Evolutionary conservation across 495 filamentous ascomycete genomes (phyloP).

Genomic region (Neurospora terricola): DNA sequence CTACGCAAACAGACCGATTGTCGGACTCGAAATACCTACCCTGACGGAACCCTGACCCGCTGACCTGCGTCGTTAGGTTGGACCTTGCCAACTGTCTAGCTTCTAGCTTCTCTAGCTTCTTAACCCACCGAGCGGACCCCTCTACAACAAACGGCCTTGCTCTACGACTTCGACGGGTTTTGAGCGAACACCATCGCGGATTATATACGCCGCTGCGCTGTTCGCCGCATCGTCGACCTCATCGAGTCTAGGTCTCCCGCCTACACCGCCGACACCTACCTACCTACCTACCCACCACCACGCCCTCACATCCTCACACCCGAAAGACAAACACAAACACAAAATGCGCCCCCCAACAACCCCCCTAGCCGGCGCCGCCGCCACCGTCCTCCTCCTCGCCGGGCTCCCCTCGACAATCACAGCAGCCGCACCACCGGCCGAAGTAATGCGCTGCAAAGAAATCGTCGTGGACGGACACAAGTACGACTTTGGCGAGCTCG

Average conservation of each 20-base stretch:
- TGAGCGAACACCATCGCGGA: background rate
- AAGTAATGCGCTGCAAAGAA: slow-evolving; percentile 43
- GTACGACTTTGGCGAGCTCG: slow-evolving; percentile 51
- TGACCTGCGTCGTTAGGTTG: background rate
- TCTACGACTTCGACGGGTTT: background rate
- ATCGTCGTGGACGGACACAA: slow-evolving; percentile 45
- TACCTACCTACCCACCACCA: background rate
- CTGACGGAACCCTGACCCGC: background rate
- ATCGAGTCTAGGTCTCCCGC: background rate
- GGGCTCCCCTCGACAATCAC: slow-evolving; percentile 26
- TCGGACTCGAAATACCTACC: background rate
- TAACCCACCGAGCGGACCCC: background rate
- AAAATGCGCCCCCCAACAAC: background rate
- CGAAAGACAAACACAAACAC: background rate
- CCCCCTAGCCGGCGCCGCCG: background rate
- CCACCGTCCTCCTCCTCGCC: slow-evolving; percentile 15
- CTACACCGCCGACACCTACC: background rate
- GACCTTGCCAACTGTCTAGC: background rate
- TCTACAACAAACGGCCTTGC: background rate
- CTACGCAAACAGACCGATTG: background rate
- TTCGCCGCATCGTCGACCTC: background rate
- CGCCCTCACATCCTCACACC: background rate
- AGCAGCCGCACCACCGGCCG: background rate
- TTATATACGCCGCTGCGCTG: background rate
- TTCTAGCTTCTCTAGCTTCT: background rate